These are phyloP conservation scores for Leishmania lainsoni DNA, from an alignment of 208 protist genomes.

Conservation along the genomic window DNA sequence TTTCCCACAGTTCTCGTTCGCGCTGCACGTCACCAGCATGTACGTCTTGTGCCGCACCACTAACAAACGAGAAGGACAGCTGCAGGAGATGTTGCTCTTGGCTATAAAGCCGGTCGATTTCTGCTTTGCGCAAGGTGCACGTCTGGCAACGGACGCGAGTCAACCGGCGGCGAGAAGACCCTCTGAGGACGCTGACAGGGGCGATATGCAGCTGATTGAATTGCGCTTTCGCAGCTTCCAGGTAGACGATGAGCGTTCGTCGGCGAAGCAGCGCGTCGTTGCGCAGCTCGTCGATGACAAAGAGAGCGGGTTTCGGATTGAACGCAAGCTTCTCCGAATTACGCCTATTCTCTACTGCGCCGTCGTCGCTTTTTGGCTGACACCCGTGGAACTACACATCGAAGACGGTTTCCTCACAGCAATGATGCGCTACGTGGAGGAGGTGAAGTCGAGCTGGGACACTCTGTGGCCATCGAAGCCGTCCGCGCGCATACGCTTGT, in stretches of 20 bases:
- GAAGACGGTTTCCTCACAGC: slow-evolving; percentile 76
- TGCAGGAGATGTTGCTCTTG: slow-evolving; percentile 44
- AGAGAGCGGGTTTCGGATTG: slow-evolving; percentile 36
- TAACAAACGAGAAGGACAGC: slow-evolving; percentile 5
- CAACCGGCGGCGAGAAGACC: background rate
- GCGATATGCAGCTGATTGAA: slow-evolving; percentile 58
- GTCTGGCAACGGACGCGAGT: background rate
- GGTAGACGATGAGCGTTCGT: slow-evolving; percentile 68
- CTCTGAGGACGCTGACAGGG: slow-evolving; percentile 14
- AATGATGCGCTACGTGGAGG: slow-evolving; percentile 43
- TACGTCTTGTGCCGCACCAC: slow-evolving; percentile 46
- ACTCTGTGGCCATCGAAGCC: background rate
- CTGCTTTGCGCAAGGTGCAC: slow-evolving; percentile 43
- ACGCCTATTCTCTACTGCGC: slow-evolving; percentile 72
- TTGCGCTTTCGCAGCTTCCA: slow-evolving; percentile 51
- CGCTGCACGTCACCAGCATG: slow-evolving; percentile 53
- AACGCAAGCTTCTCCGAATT: slow-evolving; percentile 53
- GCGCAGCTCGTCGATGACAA: slow-evolving; percentile 57
- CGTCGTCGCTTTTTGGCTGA: slow-evolving; percentile 30
- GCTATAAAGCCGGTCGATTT: slow-evolving; percentile 50
- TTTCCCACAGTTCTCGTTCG: slow-evolving; percentile 64
- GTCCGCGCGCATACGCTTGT: background rate
- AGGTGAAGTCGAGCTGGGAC: slow-evolving; percentile 33
- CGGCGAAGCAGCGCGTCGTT: slow-evolving; percentile 68
- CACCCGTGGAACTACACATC: slow-evolving; percentile 66